Conservation (phyloP, 2,329 filamentous ascomycete species). For the Epichloe scottii region DNA sequence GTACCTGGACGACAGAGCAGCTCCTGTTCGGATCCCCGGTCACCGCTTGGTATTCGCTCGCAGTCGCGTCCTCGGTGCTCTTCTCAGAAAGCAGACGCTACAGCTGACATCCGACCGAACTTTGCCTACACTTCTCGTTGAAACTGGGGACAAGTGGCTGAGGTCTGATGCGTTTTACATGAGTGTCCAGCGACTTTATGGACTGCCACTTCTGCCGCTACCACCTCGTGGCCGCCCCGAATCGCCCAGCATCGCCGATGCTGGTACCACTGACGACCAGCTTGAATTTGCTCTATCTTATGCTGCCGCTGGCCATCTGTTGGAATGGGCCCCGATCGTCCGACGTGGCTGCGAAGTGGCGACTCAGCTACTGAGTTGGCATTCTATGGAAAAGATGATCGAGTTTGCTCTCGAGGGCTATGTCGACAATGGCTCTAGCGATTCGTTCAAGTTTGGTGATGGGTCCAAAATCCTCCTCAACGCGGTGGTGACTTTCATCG, state of each 20-base stretch:
- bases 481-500: slow-evolving; percentile 44
- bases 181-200: slow-evolving; percentile 45
- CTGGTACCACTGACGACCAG: slow-evolving; percentile 28
- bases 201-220: slow-evolving; percentile 33
- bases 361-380: slow-evolving; percentile 45
- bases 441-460: slow-evolving; percentile 37
- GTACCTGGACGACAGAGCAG: slow-evolving; percentile 26
- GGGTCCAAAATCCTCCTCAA: slow-evolving; percentile 42
- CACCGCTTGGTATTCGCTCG: slow-evolving; percentile 45
- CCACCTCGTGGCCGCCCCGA: slow-evolving; percentile 17
- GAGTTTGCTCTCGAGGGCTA: slow-evolving; percentile 40
- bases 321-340: slow-evolving; percentile 42
- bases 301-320: slow-evolving; percentile 46
- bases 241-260: slow-evolving; percentile 20
- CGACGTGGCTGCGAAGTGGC: slow-evolving; percentile 48
- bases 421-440: slow-evolving; percentile 24
- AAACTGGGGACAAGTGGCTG: slow-evolving; percentile 39
- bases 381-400: slow-evolving; percentile 47
- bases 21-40: slow-evolving; percentile 32
- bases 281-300: slow-evolving; percentile 50
- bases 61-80: slow-evolving; percentile 24
- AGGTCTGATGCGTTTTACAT: slow-evolving; percentile 43
- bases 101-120: slow-evolving; percentile 17
- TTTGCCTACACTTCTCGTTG: slow-evolving; percentile 25
- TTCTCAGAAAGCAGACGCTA: slow-evolving; percentile 16